A percentile compares a stretch with the other conserved stretches of the same genome.
phyloP scores from a whole-genome alignment of 768 basidiomycete genomes.

The Glaciozyma martinii region DNA sequence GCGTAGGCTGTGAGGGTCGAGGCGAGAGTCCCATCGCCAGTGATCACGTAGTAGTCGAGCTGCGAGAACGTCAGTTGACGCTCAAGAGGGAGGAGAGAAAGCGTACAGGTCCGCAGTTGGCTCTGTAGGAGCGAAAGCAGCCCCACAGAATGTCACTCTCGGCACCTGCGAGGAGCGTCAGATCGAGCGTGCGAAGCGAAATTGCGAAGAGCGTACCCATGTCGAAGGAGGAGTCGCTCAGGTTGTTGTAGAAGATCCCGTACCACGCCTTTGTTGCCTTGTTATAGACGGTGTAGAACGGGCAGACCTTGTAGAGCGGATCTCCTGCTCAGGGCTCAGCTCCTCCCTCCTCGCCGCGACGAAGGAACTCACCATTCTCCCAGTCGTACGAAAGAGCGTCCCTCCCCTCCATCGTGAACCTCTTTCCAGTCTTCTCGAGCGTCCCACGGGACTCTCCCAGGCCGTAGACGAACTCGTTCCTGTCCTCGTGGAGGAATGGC shows the following conservation, averaged over 20 bases:
- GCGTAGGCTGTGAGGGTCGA: constrained; percentile 1
- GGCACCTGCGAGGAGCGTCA: not conserved
- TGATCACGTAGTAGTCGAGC: constrained; percentile 8
- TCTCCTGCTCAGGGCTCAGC: not conserved
- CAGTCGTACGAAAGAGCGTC: not conserved
- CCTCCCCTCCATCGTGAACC: constrained; percentile 4
- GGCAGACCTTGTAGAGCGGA: constrained; percentile 1
- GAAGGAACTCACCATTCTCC: not conserved
- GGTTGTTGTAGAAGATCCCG: constrained; percentile 1
- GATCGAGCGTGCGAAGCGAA: not conserved
- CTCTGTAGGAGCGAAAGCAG: not conserved
- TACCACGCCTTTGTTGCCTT: not conserved
- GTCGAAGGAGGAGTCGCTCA: constrained; percentile 1
- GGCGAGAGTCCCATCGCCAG: not conserved
- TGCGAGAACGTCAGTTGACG: not conserved
- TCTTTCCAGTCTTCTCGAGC: constrained; percentile 1
- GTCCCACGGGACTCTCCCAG: not conserved
- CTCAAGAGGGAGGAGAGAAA: not conserved
- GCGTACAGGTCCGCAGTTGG: not conserved
- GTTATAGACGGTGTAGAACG: constrained; percentile 8
- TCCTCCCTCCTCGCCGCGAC: no score
- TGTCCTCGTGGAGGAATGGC: not conserved
- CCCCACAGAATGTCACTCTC: constrained; percentile 1
- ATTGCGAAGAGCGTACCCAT: not conserved
- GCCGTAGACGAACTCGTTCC: constrained; percentile 3